phyloP scores from a whole-genome alignment of 371 early-diverging fungal species.

The Encephalitozoon romaleae region DNA sequence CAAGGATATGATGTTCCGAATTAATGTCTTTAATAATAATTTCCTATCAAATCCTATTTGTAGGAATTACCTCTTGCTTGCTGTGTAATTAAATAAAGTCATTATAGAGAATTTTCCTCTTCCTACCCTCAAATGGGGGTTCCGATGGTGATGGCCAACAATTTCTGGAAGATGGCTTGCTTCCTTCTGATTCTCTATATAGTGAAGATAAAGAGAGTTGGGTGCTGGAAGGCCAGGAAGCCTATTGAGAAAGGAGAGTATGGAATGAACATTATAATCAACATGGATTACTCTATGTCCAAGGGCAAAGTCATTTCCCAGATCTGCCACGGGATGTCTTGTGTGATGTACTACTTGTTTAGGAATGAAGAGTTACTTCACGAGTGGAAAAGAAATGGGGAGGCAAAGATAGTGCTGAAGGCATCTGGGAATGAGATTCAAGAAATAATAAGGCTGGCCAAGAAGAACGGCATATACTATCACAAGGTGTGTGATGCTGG shows the following conservation, averaged over 20 bases:
- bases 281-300: constrained; percentile 55
- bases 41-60: not conserved
- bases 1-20: not conserved
- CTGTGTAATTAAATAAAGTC: not conserved
- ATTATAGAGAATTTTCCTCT: not conserved
- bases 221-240: not conserved
- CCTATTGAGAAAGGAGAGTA: constrained; percentile 3
- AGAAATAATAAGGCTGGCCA: constrained; percentile 9
- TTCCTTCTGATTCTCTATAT: not conserved
- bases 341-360: constrained; percentile 19
- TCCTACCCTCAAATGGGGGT: not conserved
- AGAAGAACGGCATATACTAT: constrained; percentile 15
- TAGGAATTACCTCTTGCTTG: not conserved
- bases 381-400: constrained; percentile 45
- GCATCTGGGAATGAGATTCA: constrained; percentile 40
- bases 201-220: not conserved
- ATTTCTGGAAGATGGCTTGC: not conserved
- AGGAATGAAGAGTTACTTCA: not conserved
- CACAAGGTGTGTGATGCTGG: constrained; percentile 71
- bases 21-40: not conserved
- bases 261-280: constrained; percentile 37
- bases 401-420: constrained; percentile 52
- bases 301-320: constrained; percentile 60
- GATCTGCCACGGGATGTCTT: constrained; percentile 54
- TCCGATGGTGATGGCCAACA: not conserved